Evolutionary conservation across 306 rosid genomes (phyloP).

Genomic region (Cercis canadensis): DNA sequence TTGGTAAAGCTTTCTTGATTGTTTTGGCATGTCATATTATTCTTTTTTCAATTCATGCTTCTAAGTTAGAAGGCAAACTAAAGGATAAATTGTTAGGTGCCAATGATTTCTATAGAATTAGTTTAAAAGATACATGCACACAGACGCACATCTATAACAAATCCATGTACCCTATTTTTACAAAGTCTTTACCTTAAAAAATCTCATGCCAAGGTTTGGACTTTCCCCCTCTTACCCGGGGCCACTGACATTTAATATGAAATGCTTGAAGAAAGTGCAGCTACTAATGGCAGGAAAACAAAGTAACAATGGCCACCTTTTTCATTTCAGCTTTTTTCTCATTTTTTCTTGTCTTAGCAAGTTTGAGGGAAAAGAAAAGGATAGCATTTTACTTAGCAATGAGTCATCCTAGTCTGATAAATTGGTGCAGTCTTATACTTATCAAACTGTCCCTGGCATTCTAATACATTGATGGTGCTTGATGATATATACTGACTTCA

Average conservation of each 20-base stretch:
- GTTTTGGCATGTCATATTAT: background rate
- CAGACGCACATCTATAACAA: too few species aligned
- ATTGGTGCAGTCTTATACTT: constrained; percentile 1
- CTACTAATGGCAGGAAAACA: constrained; percentile 4
- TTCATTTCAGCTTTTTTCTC: background rate
- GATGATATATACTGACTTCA: background rate
- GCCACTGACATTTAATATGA: background rate
- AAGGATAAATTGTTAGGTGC: background rate
- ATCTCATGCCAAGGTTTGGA: background rate
- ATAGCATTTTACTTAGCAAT: too few species aligned
- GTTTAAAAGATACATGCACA: background rate
- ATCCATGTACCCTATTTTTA: background rate
- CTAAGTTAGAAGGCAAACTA: background rate
- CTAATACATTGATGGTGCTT: constrained; percentile 1
- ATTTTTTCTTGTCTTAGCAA: background rate
- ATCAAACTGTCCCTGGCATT: background rate
- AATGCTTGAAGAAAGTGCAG: background rate
- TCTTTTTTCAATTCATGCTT: background rate
- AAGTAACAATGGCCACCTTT: background rate
- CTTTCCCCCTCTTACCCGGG: background rate
- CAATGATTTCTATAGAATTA: background rate
- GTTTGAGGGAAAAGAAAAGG: too few species aligned
- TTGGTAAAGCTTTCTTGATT: constrained; percentile 13
- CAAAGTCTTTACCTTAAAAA: background rate
- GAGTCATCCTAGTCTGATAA: too few species aligned